phyloP scores from a whole-genome alignment of 768 basidiomycete species.

The Harrya chromipes region DNA sequence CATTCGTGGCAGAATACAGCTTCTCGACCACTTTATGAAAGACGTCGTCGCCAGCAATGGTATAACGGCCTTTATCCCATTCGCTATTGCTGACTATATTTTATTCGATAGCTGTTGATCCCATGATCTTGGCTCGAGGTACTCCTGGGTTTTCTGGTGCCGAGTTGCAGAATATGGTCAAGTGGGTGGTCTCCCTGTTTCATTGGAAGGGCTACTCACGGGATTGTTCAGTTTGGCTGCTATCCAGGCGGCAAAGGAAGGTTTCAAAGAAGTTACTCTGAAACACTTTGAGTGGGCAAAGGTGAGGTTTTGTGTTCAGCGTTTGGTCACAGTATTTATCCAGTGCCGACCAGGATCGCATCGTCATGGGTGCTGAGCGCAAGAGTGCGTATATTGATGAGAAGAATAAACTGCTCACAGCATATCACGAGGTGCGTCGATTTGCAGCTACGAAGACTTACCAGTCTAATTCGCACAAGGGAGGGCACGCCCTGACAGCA shows the following conservation, averaged over 20 bases:
- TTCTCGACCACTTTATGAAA: conserved; percentile 88
- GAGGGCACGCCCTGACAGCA: conserved; percentile 92
- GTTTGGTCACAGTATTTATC: neutral
- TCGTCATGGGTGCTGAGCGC: conserved; percentile 95
- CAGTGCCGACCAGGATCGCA: conserved; percentile 64
- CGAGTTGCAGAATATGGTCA: conserved; percentile 95
- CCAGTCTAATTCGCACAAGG: conserved; percentile 41
- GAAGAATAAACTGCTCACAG: conserved; percentile 84
- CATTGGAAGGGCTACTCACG: neutral
- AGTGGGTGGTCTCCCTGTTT: conserved; percentile 49
- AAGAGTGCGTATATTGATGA: conserved; percentile 86
- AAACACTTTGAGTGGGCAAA: conserved; percentile 98
- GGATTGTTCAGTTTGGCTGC: conserved; percentile 67
- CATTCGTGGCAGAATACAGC: conserved; percentile 89
- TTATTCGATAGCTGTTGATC: conserved; percentile 62
- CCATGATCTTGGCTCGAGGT: conserved; percentile 85
- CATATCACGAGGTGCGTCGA: conserved; percentile 84
- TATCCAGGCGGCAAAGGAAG: conserved; percentile 89
- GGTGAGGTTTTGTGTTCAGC: conserved; percentile 38
- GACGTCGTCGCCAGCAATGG: conserved; percentile 64
- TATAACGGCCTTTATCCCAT: conserved; percentile 24
- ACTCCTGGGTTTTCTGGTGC: conserved; percentile 97
- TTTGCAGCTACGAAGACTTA: neutral
- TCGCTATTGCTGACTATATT: neutral
- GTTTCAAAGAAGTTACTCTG: conserved; percentile 62